These are phyloP conservation scores for Podila epicladia DNA, from an alignment of 192 early-diverging fungal genomes.

Conservation along the genomic window DNA sequence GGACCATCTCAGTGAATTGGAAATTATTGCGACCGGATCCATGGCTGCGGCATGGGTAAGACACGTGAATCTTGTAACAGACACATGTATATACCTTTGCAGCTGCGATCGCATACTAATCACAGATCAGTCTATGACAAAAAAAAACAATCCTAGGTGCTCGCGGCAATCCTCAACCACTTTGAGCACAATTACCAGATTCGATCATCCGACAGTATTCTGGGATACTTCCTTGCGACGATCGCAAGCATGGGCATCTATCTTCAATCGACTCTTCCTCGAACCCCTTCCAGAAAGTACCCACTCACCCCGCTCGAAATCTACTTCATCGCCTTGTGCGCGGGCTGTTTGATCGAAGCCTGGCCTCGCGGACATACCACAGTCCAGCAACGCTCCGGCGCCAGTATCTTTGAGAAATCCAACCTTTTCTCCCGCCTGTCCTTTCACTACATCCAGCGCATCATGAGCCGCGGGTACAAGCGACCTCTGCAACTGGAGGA, in stretches of 20 bases:
- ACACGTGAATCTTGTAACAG: too few species aligned
- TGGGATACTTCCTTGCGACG: constrained; percentile 18
- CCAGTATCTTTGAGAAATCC: constrained; percentile 35
- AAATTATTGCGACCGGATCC: background rate
- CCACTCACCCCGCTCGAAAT: background rate
- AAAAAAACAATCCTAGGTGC: background rate
- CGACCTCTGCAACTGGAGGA: constrained; percentile 15
- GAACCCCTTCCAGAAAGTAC: background rate
- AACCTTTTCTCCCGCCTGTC: constrained; percentile 37
- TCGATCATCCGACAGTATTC: constrained; percentile 25
- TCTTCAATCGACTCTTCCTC: background rate
- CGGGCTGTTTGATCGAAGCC: constrained; percentile 19
- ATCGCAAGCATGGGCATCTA: background rate
- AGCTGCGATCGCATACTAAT: too few species aligned
- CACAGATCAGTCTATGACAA: too few species aligned
- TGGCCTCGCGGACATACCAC: constrained; percentile 24
- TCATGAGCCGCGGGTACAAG: constrained; percentile 33
- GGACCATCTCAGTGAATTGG: background rate
- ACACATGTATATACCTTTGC: too few species aligned
- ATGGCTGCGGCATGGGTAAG: constrained; percentile 30
- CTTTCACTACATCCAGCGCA: constrained; percentile 35
- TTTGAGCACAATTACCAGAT: constrained; percentile 25
- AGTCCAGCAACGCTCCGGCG: constrained; percentile 17
- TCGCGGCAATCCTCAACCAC: constrained; percentile 18
- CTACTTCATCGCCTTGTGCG: constrained; percentile 7